Evolutionary conservation across 257 asterid species (phyloP).

Genomic region (Nicotiana tabacum): DNA sequence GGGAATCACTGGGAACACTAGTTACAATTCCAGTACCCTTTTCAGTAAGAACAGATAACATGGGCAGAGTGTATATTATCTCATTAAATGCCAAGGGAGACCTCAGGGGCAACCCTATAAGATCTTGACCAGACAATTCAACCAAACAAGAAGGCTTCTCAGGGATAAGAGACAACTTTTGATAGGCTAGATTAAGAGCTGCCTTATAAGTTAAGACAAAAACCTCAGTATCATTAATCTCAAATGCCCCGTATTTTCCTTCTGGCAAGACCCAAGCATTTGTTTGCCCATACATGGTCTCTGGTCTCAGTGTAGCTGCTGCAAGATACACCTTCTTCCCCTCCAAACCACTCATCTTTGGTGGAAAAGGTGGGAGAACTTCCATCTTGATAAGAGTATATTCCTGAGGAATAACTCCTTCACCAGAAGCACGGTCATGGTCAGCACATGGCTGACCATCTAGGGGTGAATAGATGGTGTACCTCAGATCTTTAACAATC

Average conservation of each 20-base stretch:
- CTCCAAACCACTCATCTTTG: constrained; percentile 64
- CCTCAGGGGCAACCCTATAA: constrained; percentile 71
- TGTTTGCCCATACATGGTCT: constrained; percentile 94
- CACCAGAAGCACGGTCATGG: constrained; percentile 95
- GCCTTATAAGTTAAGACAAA: constrained; percentile 68
- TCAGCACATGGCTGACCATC: constrained; percentile 99
- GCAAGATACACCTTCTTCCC: constrained; percentile 88
- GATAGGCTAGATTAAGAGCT: constrained; percentile 92
- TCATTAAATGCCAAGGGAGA: constrained; percentile 77
- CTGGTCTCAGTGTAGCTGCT: constrained; percentile 92
- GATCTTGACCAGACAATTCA: constrained; percentile 84
- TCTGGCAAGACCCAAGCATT: constrained; percentile 95
- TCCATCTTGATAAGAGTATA: constrained; percentile 93
- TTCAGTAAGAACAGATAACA: constrained; percentile 84
- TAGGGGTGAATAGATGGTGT: constrained; percentile 73
- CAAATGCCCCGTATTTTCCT: constrained; percentile 91
- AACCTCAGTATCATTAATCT: constrained; percentile 71
- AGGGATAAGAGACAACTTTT: constrained; percentile 56
- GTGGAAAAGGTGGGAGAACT: constrained; percentile 71
- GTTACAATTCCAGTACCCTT: constrained; percentile 97
- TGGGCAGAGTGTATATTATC: constrained; percentile 76
- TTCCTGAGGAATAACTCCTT: constrained; percentile 95
- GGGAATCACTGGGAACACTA: constrained; percentile 96
- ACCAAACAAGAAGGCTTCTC: constrained; percentile 83
- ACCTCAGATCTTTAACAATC: constrained; percentile 81